A percentile compares a stretch with the other conserved stretches of the same genome.
Evolutionary conservation across 441 rosid genomes (phyloP).

Genomic region (Brassica balearica): DNA sequence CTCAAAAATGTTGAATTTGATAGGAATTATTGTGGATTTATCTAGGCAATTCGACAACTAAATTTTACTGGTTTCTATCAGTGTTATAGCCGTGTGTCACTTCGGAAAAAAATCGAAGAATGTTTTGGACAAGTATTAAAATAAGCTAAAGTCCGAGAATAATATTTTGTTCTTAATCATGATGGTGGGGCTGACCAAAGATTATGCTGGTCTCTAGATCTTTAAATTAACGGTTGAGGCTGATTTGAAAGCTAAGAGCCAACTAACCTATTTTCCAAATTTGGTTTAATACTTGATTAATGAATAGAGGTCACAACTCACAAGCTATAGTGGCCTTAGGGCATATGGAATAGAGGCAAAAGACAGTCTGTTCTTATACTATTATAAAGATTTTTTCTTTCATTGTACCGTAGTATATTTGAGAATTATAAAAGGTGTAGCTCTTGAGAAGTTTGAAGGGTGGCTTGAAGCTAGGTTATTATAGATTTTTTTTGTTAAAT

Average conservation of each 20-base stretch:
- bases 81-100: background rate
- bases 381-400: conserved; percentile 14
- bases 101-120: background rate
- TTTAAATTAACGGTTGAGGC: conserved; percentile 45
- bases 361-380: conserved; percentile 26
- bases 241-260: conserved; percentile 44
- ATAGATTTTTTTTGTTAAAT: background rate
- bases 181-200: conserved; percentile 48
- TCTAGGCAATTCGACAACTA: background rate
- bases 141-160: conserved; percentile 1
- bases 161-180: conserved; percentile 25
- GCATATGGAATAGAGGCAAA: conserved; percentile 45
- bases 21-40: background rate
- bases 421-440: conserved; percentile 16
- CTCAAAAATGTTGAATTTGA: background rate
- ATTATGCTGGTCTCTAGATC: conserved; percentile 44
- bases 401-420: conserved; percentile 13
- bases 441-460: conserved; percentile 42
- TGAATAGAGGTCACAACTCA: conserved; percentile 36
- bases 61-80: background rate
- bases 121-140: background rate
- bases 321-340: conserved; percentile 48
- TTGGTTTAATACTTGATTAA: conserved; percentile 36
- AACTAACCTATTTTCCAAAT: conserved; percentile 41
- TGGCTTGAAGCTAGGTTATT: conserved; percentile 9